Evolutionary conservation across 2,329 filamentous ascomycete species (phyloP).

Genomic region (Ophiosphaerella korrae): DNA sequence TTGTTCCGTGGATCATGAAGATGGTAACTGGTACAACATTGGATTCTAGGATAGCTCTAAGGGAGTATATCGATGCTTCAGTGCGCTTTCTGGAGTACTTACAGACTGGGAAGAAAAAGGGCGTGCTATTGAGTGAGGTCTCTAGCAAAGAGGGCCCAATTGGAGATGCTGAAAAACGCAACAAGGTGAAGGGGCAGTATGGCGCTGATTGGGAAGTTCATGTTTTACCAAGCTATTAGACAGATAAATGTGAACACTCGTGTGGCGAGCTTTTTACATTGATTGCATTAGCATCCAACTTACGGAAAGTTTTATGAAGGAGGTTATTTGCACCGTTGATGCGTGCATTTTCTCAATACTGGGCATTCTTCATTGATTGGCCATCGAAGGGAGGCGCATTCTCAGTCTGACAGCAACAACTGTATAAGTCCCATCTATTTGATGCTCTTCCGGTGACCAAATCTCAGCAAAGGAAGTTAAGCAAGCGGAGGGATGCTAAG

Average conservation of each 20-base stretch:
- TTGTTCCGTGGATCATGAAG: slow-evolving; percentile 65
- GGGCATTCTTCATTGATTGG: too few species aligned
- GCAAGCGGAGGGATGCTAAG: too few species aligned
- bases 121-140: slow-evolving; percentile 58
- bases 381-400: too few species aligned
- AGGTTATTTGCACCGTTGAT: too few species aligned
- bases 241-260: neutral
- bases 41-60: slow-evolving; percentile 61
- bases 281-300: too few species aligned
- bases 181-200: slow-evolving; percentile 26
- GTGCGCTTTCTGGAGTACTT: slow-evolving; percentile 62
- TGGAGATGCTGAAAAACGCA: slow-evolving; percentile 32
- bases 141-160: slow-evolving; percentile 47
- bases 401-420: too few species aligned
- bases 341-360: too few species aligned
- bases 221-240: slow-evolving; percentile 38
- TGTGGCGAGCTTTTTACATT: too few species aligned
- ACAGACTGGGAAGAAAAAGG: slow-evolving; percentile 47
- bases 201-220: slow-evolving; percentile 52
- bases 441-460: too few species aligned
- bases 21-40: slow-evolving; percentile 66
- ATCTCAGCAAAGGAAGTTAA: too few species aligned
- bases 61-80: slow-evolving; percentile 65
- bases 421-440: too few species aligned
- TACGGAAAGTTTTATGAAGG: too few species aligned